Base-by-base conservation (phyloP, 345 rosid genomes). In the Sonneratia alba region DNA sequence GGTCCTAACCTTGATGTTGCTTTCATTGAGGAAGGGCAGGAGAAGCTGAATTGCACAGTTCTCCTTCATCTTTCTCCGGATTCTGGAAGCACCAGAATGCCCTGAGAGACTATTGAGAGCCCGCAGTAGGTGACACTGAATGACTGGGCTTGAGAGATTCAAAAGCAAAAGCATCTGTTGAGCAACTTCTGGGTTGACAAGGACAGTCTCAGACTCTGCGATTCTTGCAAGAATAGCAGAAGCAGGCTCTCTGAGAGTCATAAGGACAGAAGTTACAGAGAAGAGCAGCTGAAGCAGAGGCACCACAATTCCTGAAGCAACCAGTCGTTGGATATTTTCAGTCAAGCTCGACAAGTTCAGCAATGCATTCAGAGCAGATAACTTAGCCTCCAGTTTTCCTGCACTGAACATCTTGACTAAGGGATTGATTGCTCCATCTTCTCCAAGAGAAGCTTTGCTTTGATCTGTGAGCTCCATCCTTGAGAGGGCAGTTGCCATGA, bases 171-270 rank as follows among this genome's bases (percentile, higher is more conserved):
- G 85, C 90, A 89, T 89, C 83, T 89, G 91, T 78, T 83, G 91
- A 68, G 91, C 91, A 43, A 84, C 87, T 57, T 85, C 87, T 66
- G 76, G 70, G 69, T 85, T 84, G 48, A 86, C 85, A n/a, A 89
- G 86, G 66, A 83, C 76, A 7, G 87, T 75, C 64, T 85, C 90
- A 0, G 90, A 87, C 74, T 86, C 83, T 32, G 91, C 87, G 67
- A 89, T 85, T 71, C 75, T 82, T 9, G 88, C 89, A 9, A 89
- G 88, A 68, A 89, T 87, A 1, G 87, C 90, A 3, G 95, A 87
- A 63, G 88, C 95, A 6, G 95, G 95, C 79, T 89, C 95, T 45
- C 91, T 81, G 49, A 89, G 90, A 69, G 90, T 87, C 91, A 86
- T 87, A 15, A 89, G 87, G 57, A 87, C 91, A 18, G 91, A 89